These are phyloP conservation scores for Daldinia grandis DNA, from an alignment of 495 filamentous ascomycete genomes.

Conservation along the genomic window DNA sequence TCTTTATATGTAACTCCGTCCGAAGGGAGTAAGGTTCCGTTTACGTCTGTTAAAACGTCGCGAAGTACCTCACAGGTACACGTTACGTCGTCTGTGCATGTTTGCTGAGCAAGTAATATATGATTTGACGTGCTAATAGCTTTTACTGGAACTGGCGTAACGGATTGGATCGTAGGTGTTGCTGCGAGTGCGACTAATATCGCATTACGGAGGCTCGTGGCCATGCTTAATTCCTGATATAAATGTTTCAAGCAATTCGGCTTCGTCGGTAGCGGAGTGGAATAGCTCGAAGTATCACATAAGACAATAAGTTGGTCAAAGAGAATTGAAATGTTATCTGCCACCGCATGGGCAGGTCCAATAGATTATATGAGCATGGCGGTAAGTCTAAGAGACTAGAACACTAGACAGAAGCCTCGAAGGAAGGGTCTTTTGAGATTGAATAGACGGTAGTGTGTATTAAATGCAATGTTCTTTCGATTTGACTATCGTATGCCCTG, in stretches of 20 bases:
- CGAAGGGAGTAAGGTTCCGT: conserved; percentile 23
- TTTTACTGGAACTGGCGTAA: conserved; percentile 11
- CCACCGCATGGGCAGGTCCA: conserved; percentile 5
- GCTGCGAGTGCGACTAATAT: conserved; percentile 22
- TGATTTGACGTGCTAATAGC: background rate
- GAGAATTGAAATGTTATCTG: background rate
- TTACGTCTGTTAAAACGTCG: conserved; percentile 2
- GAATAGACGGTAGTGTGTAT: background rate
- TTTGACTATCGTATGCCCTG: conserved; percentile 31
- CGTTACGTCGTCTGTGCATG: conserved; percentile 5
- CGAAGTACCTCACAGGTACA: conserved; percentile 28
- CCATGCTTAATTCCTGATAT: conserved; percentile 15
- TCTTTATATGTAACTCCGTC: conserved; percentile 21
- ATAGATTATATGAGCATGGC: conserved; percentile 17
- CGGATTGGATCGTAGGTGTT: conserved; percentile 17
- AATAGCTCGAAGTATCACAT: conserved; percentile 1
- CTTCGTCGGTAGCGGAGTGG: background rate
- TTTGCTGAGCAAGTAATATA: conserved; percentile 1
- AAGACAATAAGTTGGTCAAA: background rate
- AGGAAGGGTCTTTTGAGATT: conserved; percentile 32
- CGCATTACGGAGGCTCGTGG: conserved; percentile 23
- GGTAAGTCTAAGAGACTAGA: background rate
- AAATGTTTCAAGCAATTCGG: background rate
- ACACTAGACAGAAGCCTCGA: conserved; percentile 9
- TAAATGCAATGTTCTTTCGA: conserved; percentile 38